These are phyloP conservation scores for Trichoderma citrinoviride DNA, from an alignment of 2,329 filamentous ascomycete species.

Conservation along the genomic window DNA sequence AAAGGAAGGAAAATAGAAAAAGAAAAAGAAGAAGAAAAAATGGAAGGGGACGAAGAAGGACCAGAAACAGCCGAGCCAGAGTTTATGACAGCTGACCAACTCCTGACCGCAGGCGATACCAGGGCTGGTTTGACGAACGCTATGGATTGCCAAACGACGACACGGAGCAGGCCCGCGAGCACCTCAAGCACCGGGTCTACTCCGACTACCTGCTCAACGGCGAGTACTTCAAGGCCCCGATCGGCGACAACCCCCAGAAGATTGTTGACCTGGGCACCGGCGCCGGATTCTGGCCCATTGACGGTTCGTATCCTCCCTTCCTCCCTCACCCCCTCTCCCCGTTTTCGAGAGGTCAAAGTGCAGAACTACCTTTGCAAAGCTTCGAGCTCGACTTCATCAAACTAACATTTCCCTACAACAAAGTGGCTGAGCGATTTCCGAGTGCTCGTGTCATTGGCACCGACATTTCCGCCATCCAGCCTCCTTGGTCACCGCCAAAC, in stretches of 20 bases:
- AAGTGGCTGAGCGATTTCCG: constrained; percentile 47
- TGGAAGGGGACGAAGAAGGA: not conserved
- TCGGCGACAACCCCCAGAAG: constrained; percentile 46
- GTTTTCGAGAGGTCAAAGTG: too few species aligned
- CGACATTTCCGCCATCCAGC: constrained; percentile 46
- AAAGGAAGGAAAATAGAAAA: not conserved
- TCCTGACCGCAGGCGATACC: constrained; percentile 43
- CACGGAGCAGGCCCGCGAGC: constrained; percentile 48
- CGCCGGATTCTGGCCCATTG: constrained; percentile 56
- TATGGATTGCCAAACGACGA: constrained; percentile 56
- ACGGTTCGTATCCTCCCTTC: constrained; percentile 36
- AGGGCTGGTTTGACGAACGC: constrained; percentile 45
- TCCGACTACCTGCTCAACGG: constrained; percentile 48
- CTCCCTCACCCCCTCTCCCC: not conserved
- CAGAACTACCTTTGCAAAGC: not conserved
- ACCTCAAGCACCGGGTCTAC: constrained; percentile 47
- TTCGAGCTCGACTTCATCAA: not conserved
- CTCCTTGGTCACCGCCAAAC: constrained; percentile 53
- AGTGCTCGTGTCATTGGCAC: constrained; percentile 47
- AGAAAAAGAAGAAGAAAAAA: not conserved
- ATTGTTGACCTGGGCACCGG: constrained; percentile 52
- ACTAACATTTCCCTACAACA: constrained; percentile 18
- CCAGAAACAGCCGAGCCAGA: not conserved
- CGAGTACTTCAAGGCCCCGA: constrained; percentile 43
- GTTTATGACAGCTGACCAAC: not conserved